phyloP scores from a whole-genome alignment of 345 rosid species.

The Boechera retrofracta region DNA sequence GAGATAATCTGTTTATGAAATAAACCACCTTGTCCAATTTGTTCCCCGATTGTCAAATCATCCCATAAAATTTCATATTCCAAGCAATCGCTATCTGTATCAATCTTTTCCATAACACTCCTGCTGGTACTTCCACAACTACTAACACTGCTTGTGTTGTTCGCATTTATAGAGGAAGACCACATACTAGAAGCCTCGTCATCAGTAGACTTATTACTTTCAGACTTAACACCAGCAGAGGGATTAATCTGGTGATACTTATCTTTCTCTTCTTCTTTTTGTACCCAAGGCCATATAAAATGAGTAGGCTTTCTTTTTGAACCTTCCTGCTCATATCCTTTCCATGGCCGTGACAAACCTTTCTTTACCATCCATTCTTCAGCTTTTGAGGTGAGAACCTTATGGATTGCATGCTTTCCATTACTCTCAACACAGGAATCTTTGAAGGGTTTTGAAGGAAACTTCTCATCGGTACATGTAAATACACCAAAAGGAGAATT shows the following conservation, averaged over 20 bases:
- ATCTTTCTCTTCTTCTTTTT: conserved; percentile 55
- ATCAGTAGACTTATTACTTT: conserved; percentile 44
- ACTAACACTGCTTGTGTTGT: conserved; percentile 87
- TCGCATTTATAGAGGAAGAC: conserved; percentile 75
- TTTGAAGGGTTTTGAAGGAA: conserved; percentile 47
- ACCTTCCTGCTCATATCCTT: conserved; percentile 67
- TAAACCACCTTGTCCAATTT: conserved; percentile 85
- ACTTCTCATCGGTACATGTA: conserved; percentile 56
- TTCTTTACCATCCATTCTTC: conserved; percentile 79
- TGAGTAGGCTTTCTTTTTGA: conserved; percentile 52
- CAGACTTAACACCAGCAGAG: conserved; percentile 50
- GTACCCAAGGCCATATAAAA: conserved; percentile 56
- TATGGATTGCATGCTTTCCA: conserved; percentile 63
- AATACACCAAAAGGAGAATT: conserved; percentile 60
- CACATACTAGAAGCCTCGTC: conserved; percentile 65
- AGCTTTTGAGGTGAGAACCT: conserved; percentile 67
- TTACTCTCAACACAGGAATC: conserved; percentile 70
- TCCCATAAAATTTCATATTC: conserved; percentile 94
- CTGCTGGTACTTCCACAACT: conserved; percentile 89
- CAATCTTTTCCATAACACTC: conserved; percentile 72
- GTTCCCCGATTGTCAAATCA: conserved; percentile 82
- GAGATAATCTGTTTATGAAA: conserved; percentile 16
- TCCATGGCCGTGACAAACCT: conserved; percentile 85
- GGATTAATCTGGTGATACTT: conserved; percentile 48
- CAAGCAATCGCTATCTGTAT: conserved; percentile 66